Conservation (phyloP, 2,329 filamentous ascomycete species). For the Botrytis sinoallii region DNA sequence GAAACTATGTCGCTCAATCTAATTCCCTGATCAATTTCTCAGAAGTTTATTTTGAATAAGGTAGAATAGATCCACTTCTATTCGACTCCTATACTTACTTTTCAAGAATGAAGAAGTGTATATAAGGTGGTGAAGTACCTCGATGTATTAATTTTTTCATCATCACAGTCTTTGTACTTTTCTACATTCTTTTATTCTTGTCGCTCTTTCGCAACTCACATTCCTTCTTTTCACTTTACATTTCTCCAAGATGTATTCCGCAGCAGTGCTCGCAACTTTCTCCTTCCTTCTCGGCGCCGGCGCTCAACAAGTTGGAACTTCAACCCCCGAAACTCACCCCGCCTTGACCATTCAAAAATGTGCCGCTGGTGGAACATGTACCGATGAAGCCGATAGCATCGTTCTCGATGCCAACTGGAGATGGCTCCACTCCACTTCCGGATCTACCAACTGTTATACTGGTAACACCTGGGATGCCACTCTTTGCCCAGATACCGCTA, state of each 20-base stretch:
- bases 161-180: slow-evolving; percentile 9
- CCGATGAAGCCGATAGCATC: slow-evolving; percentile 45
- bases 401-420: slow-evolving; percentile 45
- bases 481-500: slow-evolving; percentile 48
- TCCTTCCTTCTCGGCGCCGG: slow-evolving; percentile 15
- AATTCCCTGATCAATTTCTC: not conserved
- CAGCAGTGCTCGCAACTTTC: slow-evolving; percentile 16
- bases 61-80: not conserved
- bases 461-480: slow-evolving; percentile 42
- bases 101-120: not conserved
- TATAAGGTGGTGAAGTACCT: not conserved
- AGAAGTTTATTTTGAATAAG: not conserved
- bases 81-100: not conserved
- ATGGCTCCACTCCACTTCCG: slow-evolving; percentile 42
- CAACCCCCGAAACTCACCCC: slow-evolving; percentile 48
- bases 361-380: slow-evolving; percentile 40
- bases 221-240: not conserved
- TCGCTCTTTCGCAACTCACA: slow-evolving; percentile 9
- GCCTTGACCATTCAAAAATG: slow-evolving; percentile 39
- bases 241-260: slow-evolving; percentile 9
- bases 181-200: not conserved
- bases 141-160: not conserved
- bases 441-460: slow-evolving; percentile 36
- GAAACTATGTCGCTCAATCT: not conserved
- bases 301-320: slow-evolving; percentile 42